Evolutionary conservation across 2,329 filamentous ascomycete genomes (phyloP).

Genomic region (Diaporthe capsici): DNA sequence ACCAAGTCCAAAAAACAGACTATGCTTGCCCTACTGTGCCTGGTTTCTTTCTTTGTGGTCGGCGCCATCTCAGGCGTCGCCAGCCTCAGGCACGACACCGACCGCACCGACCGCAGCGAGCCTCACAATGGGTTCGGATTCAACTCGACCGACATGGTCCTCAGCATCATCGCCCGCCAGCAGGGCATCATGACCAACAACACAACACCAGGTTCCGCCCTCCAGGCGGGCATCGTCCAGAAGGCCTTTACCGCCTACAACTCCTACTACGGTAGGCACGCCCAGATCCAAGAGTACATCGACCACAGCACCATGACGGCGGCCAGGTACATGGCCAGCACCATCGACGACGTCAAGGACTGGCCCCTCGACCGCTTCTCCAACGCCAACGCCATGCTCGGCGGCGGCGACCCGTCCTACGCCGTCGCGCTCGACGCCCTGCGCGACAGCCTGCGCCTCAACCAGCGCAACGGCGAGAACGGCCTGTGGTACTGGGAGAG

Average conservation of each 20-base stretch:
- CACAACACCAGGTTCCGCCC: background rate
- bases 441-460: background rate
- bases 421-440: background rate
- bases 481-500: slow-evolving; percentile 51
- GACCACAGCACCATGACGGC: background rate
- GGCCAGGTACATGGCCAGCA: background rate
- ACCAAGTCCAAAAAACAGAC: background rate
- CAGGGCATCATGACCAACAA: slow-evolving; percentile 34
- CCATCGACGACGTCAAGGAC: background rate
- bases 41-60: background rate
- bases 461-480: slow-evolving; percentile 45
- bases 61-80: background rate
- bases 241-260: slow-evolving; percentile 10
- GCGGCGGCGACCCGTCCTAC: background rate
- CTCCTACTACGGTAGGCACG: background rate
- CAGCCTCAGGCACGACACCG: too few species aligned
- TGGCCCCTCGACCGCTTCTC: slow-evolving; percentile 35
- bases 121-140: background rate
- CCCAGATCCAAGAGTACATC: background rate
- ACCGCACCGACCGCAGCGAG: background rate
- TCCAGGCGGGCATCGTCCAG: slow-evolving; percentile 39
- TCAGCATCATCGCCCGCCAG: slow-evolving; percentile 36
- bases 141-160: slow-evolving; percentile 36
- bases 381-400: slow-evolving; percentile 3
- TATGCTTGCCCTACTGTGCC: background rate